These are phyloP conservation scores for Talaromyces adpressus DNA, from an alignment of 495 filamentous ascomycete genomes.

Conservation along the genomic window DNA sequence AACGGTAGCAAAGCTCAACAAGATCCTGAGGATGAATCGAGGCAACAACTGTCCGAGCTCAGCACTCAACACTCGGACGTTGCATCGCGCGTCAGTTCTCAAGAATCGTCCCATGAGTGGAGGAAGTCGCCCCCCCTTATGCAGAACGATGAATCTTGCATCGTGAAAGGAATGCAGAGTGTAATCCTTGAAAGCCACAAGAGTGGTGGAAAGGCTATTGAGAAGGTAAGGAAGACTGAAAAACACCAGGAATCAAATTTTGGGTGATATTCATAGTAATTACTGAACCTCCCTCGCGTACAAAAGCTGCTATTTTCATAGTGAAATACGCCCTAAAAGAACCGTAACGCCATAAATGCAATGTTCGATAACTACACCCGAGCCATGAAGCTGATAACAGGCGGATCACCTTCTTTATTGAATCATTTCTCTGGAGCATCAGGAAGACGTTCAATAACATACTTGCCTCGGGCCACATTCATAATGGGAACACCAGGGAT, in stretches of 20 bases:
- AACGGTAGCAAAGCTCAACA: too few species aligned
- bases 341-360: background rate
- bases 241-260: background rate
- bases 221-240: background rate
- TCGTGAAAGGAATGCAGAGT: background rate
- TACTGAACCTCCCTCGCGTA: background rate
- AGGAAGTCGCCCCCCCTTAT: background rate
- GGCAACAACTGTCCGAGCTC: background rate
- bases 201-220: background rate
- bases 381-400: background rate
- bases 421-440: conserved; percentile 60
- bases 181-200: background rate
- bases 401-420: background rate
- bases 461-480: conserved; percentile 75
- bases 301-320: background rate
- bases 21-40: too few species aligned
- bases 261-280: background rate
- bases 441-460: conserved; percentile 85
- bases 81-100: background rate
- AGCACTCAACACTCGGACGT: background rate
- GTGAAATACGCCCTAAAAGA: background rate
- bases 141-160: background rate
- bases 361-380: background rate
- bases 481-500: conserved; percentile 48
- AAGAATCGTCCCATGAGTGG: background rate